Conservation (phyloP, 768 basidiomycete species). For the Pulveroboletus sp. region DNA sequence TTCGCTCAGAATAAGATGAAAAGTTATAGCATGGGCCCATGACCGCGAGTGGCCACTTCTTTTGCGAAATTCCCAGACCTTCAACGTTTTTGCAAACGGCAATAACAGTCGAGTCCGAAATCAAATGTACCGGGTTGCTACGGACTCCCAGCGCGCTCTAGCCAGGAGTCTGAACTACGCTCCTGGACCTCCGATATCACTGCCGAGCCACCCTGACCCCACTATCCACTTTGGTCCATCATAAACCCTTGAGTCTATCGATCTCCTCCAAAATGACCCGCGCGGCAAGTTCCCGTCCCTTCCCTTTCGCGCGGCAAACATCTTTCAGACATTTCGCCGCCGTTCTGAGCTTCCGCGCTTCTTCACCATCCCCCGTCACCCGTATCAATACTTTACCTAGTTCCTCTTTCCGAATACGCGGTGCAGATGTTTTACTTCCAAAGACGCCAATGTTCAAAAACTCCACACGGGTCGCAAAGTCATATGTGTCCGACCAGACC, state of each 20-base stretch:
- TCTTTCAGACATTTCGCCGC: conserved; percentile 1
- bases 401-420: not conserved
- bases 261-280: not conserved
- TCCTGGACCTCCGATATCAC: no score
- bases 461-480: conserved; percentile 2
- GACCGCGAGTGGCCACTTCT: no score
- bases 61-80: no score
- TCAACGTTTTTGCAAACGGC: no score
- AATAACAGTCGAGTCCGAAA: no score
- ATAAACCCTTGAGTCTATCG: not conserved
- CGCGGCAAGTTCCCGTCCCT: not conserved
- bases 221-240: no score
- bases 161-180: no score
- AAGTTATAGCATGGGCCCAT: no score
- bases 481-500: conserved; percentile 9
- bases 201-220: no score
- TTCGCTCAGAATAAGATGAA: no score
- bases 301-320: not conserved
- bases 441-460: conserved; percentile 5
- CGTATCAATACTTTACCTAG: conserved; percentile 2
- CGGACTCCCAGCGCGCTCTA: no score
- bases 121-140: no score
- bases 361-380: conserved; percentile 2
- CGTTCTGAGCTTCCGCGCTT: not conserved
- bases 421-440: not conserved